phyloP scores from a whole-genome alignment of 768 basidiomycete species.

The Coprinopsis strossmayeri region DNA sequence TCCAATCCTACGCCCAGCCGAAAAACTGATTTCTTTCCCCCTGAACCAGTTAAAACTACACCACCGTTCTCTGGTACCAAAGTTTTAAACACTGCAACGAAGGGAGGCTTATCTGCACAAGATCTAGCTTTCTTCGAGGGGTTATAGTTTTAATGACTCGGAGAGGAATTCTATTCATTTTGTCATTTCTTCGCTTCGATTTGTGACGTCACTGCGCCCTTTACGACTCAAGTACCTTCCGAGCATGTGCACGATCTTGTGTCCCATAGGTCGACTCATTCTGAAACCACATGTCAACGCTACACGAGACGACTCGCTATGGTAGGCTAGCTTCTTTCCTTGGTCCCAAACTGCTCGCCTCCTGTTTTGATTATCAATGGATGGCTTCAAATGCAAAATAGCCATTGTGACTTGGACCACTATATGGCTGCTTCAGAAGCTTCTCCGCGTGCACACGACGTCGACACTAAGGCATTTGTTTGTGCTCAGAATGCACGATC shows the following conservation, averaged over 20 bases:
- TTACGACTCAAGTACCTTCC: not conserved
- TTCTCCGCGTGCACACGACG: too few species aligned
- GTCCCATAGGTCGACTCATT: too few species aligned
- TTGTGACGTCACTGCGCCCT: not conserved
- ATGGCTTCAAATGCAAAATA: too few species aligned
- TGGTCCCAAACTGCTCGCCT: too few species aligned
- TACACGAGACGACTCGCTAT: too few species aligned
- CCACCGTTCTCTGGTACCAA: slow-evolving; percentile 22
- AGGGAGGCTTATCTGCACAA: slow-evolving; percentile 67
- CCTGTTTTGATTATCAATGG: too few species aligned
- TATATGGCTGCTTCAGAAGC: too few species aligned
- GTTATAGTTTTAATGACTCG: slow-evolving; percentile 12
- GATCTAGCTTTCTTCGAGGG: slow-evolving; percentile 88
- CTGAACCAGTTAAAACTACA: slow-evolving; percentile 36
- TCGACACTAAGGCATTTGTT: too few species aligned
- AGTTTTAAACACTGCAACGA: slow-evolving; percentile 13
- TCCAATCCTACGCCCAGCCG: not conserved
- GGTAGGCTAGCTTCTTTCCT: too few species aligned
- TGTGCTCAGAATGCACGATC: not conserved
- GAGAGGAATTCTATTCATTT: not conserved
- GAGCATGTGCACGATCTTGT: not conserved
- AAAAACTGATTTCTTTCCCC: slow-evolving; percentile 21
- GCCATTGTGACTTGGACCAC: too few species aligned
- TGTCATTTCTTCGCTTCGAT: not conserved
- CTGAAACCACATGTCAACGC: too few species aligned